Percentiles rank a stretch among this genome's conserved stretches.
phyloP scores from a whole-genome alignment of 2,329 filamentous ascomycete genomes.

The Cytospora piceicola region DNA sequence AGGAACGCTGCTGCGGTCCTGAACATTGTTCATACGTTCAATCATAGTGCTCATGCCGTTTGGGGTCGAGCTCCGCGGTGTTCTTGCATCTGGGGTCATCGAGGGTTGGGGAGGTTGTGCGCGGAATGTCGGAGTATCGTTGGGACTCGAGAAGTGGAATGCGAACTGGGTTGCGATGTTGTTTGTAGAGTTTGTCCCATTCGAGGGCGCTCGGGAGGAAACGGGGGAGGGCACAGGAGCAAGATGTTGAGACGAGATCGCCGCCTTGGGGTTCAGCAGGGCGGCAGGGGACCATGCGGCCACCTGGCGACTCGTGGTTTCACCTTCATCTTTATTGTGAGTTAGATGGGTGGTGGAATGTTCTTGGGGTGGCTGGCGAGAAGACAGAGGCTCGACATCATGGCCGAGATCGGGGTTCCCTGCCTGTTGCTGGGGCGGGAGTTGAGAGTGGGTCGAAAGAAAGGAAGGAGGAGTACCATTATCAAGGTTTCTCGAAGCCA shows the following conservation, averaged over 20 bases:
- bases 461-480: conserved; percentile 38
- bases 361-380: conserved; percentile 23
- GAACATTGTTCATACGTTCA: conserved; percentile 75
- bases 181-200: conserved; percentile 34
- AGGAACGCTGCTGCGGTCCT: conserved; percentile 61
- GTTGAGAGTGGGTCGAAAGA: conserved; percentile 9
- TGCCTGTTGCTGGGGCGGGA: background rate
- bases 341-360: conserved; percentile 33
- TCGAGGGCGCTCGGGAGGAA: conserved; percentile 33
- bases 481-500: conserved; percentile 42
- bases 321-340: conserved; percentile 36
- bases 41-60: conserved; percentile 65
- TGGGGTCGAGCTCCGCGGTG: conserved; percentile 19
- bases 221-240: conserved; percentile 33
- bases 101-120: conserved; percentile 16
- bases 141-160: conserved; percentile 42
- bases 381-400: background rate
- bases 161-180: conserved; percentile 40
- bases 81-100: conserved; percentile 7
- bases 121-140: conserved; percentile 32
- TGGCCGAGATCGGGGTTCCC: background rate
- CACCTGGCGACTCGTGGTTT: conserved; percentile 35
- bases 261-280: conserved; percentile 47
- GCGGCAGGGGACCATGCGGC: conserved; percentile 47
- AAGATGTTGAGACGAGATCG: conserved; percentile 33